Percentiles rank a stretch among this genome's conserved stretches.
Conservation (phyloP, 331 rosid species). For the Malus hybrid region DNA sequence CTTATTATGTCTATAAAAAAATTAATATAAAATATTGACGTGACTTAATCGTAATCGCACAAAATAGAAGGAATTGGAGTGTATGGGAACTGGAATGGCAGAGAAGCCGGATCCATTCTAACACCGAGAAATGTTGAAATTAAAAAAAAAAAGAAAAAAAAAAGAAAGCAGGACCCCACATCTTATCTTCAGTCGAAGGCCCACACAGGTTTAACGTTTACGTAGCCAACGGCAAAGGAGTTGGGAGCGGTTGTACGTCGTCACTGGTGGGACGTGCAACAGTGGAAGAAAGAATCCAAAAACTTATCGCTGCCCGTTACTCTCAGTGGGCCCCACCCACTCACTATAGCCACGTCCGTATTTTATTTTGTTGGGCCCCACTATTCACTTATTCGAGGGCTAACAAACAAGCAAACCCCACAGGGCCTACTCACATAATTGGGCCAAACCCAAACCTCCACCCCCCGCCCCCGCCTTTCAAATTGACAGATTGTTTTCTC, state of each 20-base stretch:
- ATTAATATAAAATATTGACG: no score
- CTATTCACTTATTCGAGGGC: neutral
- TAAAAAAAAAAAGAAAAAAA: no score
- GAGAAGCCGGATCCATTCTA: no score
- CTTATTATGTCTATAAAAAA: no score
- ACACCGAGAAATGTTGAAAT: no score
- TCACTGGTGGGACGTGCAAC: neutral
- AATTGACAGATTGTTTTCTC: neutral
- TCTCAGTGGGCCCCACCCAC: neutral
- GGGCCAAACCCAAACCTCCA: neutral
- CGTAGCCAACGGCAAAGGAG: neutral
- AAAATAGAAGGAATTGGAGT: no score
- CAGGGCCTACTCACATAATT: neutral
- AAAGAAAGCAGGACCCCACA: no score
- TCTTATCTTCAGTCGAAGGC: no score
- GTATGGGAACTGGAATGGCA: no score
- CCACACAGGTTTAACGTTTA: no score
- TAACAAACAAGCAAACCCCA: neutral
- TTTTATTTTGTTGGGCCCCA: neutral
- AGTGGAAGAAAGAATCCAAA: neutral
- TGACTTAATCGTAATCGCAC: no score
- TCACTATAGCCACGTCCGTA: neutral
- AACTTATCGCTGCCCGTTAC: neutral
- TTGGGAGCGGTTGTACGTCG: conserved; percentile 1
- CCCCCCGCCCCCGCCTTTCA: neutral